These are phyloP conservation scores for Zoysia japonica DNA, from an alignment of 176 grass and related monocot species.

Conservation along the genomic window DNA sequence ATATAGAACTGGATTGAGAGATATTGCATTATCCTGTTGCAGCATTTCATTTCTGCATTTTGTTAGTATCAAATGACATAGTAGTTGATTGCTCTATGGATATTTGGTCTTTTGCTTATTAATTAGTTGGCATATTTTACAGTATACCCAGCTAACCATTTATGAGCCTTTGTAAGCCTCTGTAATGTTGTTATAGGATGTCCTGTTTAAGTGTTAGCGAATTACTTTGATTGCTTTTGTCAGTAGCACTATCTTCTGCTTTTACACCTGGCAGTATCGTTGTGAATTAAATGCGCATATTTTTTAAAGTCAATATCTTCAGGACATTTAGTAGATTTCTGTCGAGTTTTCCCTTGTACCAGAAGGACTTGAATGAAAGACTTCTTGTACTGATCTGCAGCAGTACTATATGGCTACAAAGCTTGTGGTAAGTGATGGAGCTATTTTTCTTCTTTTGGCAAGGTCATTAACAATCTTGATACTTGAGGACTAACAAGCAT, in stretches of 20 bases:
- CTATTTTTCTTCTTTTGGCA: neutral
- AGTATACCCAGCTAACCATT: neutral
- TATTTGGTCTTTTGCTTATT: neutral
- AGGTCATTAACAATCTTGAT: neutral
- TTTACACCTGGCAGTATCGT: neutral
- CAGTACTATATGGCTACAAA: slow-evolving; percentile 51
- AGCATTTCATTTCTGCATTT: neutral
- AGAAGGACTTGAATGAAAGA: neutral
- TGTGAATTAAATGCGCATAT: neutral
- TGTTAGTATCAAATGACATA: neutral
- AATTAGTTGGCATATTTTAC: neutral
- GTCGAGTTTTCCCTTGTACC: neutral
- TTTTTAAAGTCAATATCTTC: slow-evolving; percentile 5
- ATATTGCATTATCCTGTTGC: neutral
- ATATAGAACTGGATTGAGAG: neutral
- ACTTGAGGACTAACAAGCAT: slow-evolving; percentile 25
- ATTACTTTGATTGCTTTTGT: neutral
- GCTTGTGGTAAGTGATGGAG: slow-evolving; percentile 55
- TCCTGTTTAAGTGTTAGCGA: neutral
- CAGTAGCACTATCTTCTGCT: neutral
- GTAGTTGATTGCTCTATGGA: neutral
- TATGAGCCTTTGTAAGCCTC: neutral
- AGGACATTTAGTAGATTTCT: slow-evolving; percentile 1
- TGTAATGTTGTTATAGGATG: neutral
- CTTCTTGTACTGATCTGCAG: slow-evolving; percentile 8